Base-by-base conservation (phyloP, 495 filamentous ascomycete species). In the Aspergillus mulundensis region DNA sequence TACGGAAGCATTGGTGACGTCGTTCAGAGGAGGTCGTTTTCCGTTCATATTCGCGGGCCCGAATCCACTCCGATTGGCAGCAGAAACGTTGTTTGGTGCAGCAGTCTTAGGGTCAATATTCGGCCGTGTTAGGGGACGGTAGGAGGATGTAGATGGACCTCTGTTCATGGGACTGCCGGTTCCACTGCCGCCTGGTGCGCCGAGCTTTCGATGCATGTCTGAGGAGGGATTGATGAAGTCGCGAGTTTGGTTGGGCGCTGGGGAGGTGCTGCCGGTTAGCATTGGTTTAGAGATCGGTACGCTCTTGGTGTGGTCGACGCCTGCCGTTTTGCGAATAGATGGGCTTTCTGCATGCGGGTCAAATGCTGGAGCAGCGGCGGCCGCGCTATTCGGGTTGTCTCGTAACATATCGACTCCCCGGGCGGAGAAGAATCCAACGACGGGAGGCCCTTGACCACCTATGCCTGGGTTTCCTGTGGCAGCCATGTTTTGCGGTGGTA, bases 321-420 rank as follows among this genome's bases (percentile, higher is more conserved):
- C 91, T 0, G 87, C 85, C 3, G 92, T 96, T 63, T 93, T 91
- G 28, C 89, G 85, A 56, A 96, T 93, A 0, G 89, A 91, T 0
- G 91, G 89, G 57, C 87, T 91, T 60, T 95, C 90, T 5, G 84
- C 78, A 53, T 86, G 82, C 3, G 90, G 90, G 64, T 97, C 89
- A 70, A 96, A 97, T 46, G 82, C 80, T 7, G 78, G 79, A 15
- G 82, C 75, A 5, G 70, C 50, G 5, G 76, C 70, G 2, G 62
- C 7, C 18, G 54, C 44, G 28, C 25, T 65, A 39, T 74, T 70
- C n/a, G 77, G 69, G 23, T 77, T 73, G 20, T 78, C 78, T 21
- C 72, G 71, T n/a, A 72, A 54, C 24, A 71, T 65, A 20, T 78
- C 75, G 10, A 87, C 86, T 53, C 84, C 88, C 47, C 87, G 79